A percentile compares a stretch with the other conserved stretches of the same genome.
Conservation (phyloP, 768 basidiomycete species). For the Clathrus columnatus region DNA sequence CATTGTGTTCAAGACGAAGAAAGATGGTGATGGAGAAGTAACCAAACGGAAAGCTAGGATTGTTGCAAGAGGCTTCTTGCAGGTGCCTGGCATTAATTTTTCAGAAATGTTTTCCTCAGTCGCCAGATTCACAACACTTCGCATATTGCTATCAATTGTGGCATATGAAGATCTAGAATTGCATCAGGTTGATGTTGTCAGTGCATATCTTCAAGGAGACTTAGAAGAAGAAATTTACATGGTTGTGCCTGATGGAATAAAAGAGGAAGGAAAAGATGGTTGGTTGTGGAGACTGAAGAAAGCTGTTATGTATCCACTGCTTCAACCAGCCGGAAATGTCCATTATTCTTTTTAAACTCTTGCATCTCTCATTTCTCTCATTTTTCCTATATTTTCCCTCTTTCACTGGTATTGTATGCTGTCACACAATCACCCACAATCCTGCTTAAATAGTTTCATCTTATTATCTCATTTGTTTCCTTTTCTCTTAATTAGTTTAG, state of each 20-base stretch:
- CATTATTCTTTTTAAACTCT: too few species aligned
- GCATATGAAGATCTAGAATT: constrained; percentile 18
- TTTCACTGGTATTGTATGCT: too few species aligned
- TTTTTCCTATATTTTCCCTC: too few species aligned
- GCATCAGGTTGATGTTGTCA: constrained; percentile 22
- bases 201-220: constrained; percentile 15
- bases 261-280: constrained; percentile 21
- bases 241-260: constrained; percentile 15
- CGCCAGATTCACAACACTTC: not conserved
- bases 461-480: too few species aligned
- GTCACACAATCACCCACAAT: too few species aligned
- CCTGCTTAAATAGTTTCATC: too few species aligned
- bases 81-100: constrained; percentile 10
- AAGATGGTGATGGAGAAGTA: constrained; percentile 13
- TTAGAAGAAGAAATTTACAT: constrained; percentile 19
- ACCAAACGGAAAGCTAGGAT: constrained; percentile 16
- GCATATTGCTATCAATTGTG: constrained; percentile 28
- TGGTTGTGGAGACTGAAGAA: constrained; percentile 23
- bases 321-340: constrained; percentile 26
- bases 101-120: not conserved
- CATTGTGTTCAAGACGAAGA: constrained; percentile 22
- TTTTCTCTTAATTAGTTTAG: too few species aligned
- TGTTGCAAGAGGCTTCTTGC: constrained; percentile 21
- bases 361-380: too few species aligned
- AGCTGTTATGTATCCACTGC: constrained; percentile 44